These are phyloP conservation scores for Prunus davidiana DNA, from an alignment of 306 rosid genomes.

Conservation along the genomic window DNA sequence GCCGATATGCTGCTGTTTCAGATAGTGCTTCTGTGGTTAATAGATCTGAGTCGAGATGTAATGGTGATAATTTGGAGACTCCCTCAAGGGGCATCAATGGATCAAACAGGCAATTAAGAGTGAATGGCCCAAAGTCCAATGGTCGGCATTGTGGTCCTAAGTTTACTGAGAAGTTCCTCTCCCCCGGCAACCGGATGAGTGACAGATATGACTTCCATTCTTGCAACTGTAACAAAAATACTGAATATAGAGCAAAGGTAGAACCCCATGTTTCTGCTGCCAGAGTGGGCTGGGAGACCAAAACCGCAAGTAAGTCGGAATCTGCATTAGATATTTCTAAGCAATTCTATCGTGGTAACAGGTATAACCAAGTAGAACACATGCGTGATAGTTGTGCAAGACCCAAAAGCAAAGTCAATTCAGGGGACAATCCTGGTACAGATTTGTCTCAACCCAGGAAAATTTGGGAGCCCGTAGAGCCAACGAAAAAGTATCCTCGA, in stretches of 20 bases:
- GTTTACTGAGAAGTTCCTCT: constrained; percentile 59
- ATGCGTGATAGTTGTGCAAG: constrained; percentile 65
- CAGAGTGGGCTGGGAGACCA: constrained; percentile 56
- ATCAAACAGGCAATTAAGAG: constrained; percentile 53
- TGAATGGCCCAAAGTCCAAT: constrained; percentile 53
- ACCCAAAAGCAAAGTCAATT: constrained; percentile 57
- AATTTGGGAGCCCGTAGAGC: constrained; percentile 91
- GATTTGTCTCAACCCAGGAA: constrained; percentile 69
- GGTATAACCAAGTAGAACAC: constrained; percentile 55
- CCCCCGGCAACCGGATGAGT: constrained; percentile 50
- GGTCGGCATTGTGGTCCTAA: constrained; percentile 66
- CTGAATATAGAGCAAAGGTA: constrained; percentile 60
- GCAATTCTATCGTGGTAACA: constrained; percentile 59
- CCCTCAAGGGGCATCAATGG: constrained; percentile 49
- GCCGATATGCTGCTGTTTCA: constrained; percentile 49
- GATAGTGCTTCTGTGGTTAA: constrained; percentile 47
- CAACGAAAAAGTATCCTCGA: constrained; percentile 66
- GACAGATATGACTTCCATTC: constrained; percentile 70
- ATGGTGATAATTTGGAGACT: constrained; percentile 56
- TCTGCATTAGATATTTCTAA: constrained; percentile 58
- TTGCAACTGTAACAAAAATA: constrained; percentile 67
- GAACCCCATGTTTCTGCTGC: constrained; percentile 57
- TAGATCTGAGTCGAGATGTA: constrained; percentile 57
- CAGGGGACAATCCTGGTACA: constrained; percentile 49
- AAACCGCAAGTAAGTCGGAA: constrained; percentile 52